Evolutionary conservation across 2,329 filamentous ascomycete species (phyloP).

Genomic region (Cercospora zeina): DNA sequence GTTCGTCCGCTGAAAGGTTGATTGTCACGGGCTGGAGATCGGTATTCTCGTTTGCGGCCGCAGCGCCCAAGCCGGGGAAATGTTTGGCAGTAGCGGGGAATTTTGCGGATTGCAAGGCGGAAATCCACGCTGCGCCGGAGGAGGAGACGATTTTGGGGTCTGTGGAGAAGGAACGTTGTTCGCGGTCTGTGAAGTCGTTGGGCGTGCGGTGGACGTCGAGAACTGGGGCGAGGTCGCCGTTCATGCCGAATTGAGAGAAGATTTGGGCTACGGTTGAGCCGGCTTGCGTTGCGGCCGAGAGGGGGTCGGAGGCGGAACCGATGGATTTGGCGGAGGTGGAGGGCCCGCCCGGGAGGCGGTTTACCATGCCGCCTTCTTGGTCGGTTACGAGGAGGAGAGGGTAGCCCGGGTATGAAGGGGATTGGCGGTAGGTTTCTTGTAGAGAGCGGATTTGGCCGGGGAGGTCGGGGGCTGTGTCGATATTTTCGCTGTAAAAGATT

Average conservation of each 20-base stretch:
- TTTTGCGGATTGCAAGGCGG: constrained; percentile 18
- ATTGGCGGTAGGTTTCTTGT: constrained; percentile 21
- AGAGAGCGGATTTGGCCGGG: constrained; percentile 19
- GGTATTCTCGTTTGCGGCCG: constrained; percentile 19
- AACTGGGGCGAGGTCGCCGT: constrained; percentile 27
- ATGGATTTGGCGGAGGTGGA: constrained; percentile 21
- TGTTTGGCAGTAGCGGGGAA: constrained; percentile 28
- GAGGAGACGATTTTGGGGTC: constrained; percentile 16
- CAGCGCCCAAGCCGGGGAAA: constrained; percentile 25
- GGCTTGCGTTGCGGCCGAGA: constrained; percentile 13
- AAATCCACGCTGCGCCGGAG: constrained; percentile 21
- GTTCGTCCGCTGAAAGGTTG: constrained; percentile 15
- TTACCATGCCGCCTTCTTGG: constrained; percentile 27
- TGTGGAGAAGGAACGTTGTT: constrained; percentile 24
- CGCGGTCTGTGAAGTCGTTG: constrained; percentile 25
- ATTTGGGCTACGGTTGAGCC: constrained; percentile 16
- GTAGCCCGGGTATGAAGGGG: constrained; percentile 17
- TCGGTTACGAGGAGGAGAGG: constrained; percentile 26
- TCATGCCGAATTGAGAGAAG: constrained; percentile 20
- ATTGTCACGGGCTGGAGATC: constrained; percentile 24
- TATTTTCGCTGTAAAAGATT: constrained; percentile 28
- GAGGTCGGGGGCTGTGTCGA: constrained; percentile 17
- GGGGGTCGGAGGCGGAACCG: constrained; percentile 15
- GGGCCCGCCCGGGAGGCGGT: constrained; percentile 25
- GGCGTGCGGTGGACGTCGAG: constrained; percentile 22